Evolutionary conservation across 2,329 filamentous ascomycete genomes (phyloP).

Genomic region (Emydomyces testavorans): DNA sequence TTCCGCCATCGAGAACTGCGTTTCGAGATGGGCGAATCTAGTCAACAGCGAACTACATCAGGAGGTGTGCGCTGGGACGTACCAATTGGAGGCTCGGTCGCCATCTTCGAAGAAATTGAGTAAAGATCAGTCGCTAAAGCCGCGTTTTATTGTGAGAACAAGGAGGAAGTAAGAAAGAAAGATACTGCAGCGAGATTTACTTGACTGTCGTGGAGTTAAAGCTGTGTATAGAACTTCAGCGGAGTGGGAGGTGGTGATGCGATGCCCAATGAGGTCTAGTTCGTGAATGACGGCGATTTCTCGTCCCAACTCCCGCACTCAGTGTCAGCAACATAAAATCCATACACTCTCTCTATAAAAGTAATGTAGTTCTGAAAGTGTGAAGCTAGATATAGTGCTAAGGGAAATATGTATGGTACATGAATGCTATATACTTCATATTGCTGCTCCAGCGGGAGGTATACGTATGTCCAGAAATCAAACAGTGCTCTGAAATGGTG

Average conservation of each 20-base stretch:
- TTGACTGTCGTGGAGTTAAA: not conserved
- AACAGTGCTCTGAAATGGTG: no score
- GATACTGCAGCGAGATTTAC: not conserved
- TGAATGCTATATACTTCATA: no score
- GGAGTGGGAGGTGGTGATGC: slow-evolving; percentile 13
- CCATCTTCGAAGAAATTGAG: slow-evolving; percentile 16
- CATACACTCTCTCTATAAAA: no score
- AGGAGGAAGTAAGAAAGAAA: not conserved
- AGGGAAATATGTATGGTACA: no score
- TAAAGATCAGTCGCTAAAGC: not conserved
- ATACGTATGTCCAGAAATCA: no score
- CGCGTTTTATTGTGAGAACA: not conserved
- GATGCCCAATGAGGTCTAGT: slow-evolving; percentile 15
- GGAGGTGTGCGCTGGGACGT: slow-evolving; percentile 18
- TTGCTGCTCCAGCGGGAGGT: no score
- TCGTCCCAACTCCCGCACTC: not conserved
- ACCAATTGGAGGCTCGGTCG: slow-evolving; percentile 43
- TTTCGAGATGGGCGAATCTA: slow-evolving; percentile 8
- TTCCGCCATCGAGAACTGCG: slow-evolving; percentile 96
- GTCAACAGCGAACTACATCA: slow-evolving; percentile 22
- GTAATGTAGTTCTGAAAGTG: no score
- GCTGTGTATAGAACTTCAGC: slow-evolving; percentile 3
- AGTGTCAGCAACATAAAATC: slow-evolving; percentile 1
- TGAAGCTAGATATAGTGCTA: no score
- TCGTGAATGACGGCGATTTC: not conserved